Evolutionary conservation across 495 filamentous ascomycete species (phyloP).

Genomic region (Penicillium canariense): DNA sequence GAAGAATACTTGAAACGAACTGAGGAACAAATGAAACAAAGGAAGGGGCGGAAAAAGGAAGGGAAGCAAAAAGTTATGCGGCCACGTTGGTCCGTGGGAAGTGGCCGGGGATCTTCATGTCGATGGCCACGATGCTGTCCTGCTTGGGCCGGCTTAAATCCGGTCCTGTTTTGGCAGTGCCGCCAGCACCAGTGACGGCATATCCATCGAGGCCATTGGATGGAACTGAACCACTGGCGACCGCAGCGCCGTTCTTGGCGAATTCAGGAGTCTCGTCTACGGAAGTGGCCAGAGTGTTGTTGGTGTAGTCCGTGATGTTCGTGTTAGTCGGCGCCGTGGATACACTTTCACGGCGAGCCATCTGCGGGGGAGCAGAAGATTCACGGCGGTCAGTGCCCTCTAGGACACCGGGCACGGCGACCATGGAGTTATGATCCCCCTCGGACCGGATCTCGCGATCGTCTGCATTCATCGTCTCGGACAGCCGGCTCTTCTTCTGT

Average conservation of each 20-base stretch:
- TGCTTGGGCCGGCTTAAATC: conserved; percentile 21
- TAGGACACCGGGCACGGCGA: conserved; percentile 23
- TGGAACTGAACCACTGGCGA: background rate
- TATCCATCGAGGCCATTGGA: background rate
- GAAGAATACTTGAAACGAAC: conserved; percentile 10
- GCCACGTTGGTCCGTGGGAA: conserved; percentile 36
- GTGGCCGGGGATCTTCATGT: conserved; percentile 40
- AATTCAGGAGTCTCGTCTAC: conserved; percentile 6
- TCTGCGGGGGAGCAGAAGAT: conserved; percentile 23
- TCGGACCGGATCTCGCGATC: conserved; percentile 25
- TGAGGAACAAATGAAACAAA: conserved; percentile 10
- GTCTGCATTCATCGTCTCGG: conserved; percentile 10
- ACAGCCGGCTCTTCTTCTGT: conserved; percentile 25
- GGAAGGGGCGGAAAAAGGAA: background rate
- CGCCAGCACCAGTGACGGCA: background rate
- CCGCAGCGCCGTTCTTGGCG: background rate
- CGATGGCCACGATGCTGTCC: conserved; percentile 34
- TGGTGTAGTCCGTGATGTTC: conserved; percentile 37
- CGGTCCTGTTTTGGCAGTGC: background rate
- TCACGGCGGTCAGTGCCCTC: conserved; percentile 28
- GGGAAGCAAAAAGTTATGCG: conserved; percentile 22
- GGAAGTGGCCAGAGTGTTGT: conserved; percentile 38
- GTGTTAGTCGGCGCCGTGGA: conserved; percentile 42
- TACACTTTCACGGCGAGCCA: conserved; percentile 35
- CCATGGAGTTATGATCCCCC: conserved; percentile 20